Percentiles rank a stretch among this genome's conserved stretches.
phyloP scores from a whole-genome alignment of 352 stramenopile genomes.

The Phytophthora fragariae region DNA sequence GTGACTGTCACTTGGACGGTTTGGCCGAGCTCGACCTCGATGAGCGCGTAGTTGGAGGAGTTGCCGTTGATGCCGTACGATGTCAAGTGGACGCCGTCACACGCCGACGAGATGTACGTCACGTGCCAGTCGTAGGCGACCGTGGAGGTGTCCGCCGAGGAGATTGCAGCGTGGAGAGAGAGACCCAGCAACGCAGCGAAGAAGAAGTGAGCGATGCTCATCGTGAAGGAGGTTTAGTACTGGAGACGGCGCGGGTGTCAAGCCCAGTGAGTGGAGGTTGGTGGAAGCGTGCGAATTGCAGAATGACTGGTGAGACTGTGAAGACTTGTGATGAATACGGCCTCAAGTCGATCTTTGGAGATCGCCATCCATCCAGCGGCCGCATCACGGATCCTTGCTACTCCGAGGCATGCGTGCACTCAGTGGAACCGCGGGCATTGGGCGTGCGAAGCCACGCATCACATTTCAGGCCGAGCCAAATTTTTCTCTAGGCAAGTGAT shows the following conservation, averaged over 20 bases:
- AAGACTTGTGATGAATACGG: background rate
- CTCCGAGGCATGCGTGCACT: background rate
- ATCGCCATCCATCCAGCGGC: background rate
- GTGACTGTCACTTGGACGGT: constrained; percentile 31
- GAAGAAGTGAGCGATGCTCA: constrained; percentile 21
- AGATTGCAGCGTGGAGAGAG: background rate
- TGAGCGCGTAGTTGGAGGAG: constrained; percentile 8
- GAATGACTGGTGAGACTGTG: constrained; percentile 20
- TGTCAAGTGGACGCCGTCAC: constrained; percentile 28
- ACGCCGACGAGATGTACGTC: constrained; percentile 28
- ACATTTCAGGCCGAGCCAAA: background rate
- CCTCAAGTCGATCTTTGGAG: background rate
- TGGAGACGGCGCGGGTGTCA: constrained; percentile 2
- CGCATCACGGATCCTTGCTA: background rate
- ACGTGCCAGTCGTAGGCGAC: constrained; percentile 39
- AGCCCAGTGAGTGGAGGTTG: constrained; percentile 8
- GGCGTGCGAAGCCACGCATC: background rate
- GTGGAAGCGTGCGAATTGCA: constrained; percentile 34
- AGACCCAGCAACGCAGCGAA: constrained; percentile 8
- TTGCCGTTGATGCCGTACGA: constrained; percentile 40
- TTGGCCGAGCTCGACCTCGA: constrained; percentile 37
- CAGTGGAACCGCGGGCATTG: background rate
- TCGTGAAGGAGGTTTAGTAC: constrained; percentile 19
- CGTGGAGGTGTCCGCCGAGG: constrained; percentile 20
- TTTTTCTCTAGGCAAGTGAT: background rate